A percentile compares a stretch with the other conserved stretches of the same genome.
phyloP scores from a whole-genome alignment of 2,329 filamentous ascomycete genomes.

The Albifimbria verrucaria region DNA sequence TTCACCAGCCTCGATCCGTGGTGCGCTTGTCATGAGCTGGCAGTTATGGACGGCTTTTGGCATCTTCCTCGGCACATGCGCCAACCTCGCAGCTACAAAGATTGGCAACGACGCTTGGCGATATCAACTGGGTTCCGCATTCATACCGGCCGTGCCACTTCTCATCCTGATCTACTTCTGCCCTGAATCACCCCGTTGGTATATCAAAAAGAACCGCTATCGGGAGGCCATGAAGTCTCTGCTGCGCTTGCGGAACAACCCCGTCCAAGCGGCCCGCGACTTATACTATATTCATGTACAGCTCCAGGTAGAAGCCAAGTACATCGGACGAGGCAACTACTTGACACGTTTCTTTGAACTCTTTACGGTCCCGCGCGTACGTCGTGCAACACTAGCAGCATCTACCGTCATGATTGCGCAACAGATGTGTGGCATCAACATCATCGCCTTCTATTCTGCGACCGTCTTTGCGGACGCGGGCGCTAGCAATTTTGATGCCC shows the following conservation, averaged over 20 bases:
- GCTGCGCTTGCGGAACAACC: slow-evolving; percentile 47
- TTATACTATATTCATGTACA: slow-evolving; percentile 64
- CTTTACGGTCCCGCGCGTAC: slow-evolving; percentile 66
- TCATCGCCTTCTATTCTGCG: slow-evolving; percentile 73
- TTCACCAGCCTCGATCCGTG: slow-evolving; percentile 65
- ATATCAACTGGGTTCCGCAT: slow-evolving; percentile 61
- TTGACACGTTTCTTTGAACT: slow-evolving; percentile 60
- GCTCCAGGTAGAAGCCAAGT: slow-evolving; percentile 55
- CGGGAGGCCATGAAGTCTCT: slow-evolving; percentile 57
- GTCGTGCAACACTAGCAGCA: slow-evolving; percentile 71
- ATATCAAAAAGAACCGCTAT: slow-evolving; percentile 64
- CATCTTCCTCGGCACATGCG: slow-evolving; percentile 58
- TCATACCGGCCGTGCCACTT: slow-evolving; percentile 57
- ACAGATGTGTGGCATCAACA: slow-evolving; percentile 69
- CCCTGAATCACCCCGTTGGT: slow-evolving; percentile 63
- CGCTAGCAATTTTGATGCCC: slow-evolving; percentile 50
- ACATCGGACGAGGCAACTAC: slow-evolving; percentile 52
- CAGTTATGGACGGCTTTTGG: slow-evolving; percentile 65
- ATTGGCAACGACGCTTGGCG: slow-evolving; percentile 49
- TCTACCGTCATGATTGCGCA: slow-evolving; percentile 78
- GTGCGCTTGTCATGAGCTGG: slow-evolving; percentile 81
- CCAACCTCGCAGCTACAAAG: slow-evolving; percentile 48
- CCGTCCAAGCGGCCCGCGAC: slow-evolving; percentile 57
- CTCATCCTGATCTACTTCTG: slow-evolving; percentile 61
- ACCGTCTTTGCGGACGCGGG: slow-evolving; percentile 59